Percentiles rank a stretch among this genome's conserved stretches.
These are phyloP conservation scores for Phialophora verrucosa DNA, from an alignment of 2,329 filamentous ascomycete species.

Conservation along the genomic window DNA sequence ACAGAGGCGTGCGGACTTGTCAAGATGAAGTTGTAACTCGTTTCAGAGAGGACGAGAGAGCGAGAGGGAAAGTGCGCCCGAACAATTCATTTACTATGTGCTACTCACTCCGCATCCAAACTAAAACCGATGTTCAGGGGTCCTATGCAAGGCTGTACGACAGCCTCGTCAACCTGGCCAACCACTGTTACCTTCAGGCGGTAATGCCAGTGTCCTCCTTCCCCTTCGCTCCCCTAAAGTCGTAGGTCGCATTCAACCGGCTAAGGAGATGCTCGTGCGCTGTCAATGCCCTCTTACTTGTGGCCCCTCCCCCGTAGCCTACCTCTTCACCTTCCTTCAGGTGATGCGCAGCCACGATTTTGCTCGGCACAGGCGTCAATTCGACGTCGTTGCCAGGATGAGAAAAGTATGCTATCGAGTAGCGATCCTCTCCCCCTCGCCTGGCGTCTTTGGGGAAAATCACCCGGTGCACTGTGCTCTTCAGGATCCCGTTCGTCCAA, in stretches of 20 bases:
- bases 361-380: constrained; percentile 62
- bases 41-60: not conserved
- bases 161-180: not conserved
- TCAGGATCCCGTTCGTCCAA: constrained; percentile 88
- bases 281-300: constrained; percentile 54
- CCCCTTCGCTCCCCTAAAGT: constrained; percentile 43
- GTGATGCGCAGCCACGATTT: constrained; percentile 49
- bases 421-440: constrained; percentile 54
- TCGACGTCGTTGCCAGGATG: constrained; percentile 63
- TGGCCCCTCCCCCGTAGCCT: constrained; percentile 51
- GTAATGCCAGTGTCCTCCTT: constrained; percentile 8
- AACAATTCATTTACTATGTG: constrained; percentile 2
- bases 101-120: not conserved
- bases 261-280: constrained; percentile 64
- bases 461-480: constrained; percentile 87
- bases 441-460: constrained; percentile 65
- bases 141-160: constrained; percentile 8
- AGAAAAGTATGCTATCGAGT: constrained; percentile 67
- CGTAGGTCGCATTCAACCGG: constrained; percentile 65
- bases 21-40: not conserved
- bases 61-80: not conserved
- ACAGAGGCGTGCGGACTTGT: not conserved
- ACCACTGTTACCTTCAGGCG: not conserved
- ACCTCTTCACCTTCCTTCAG: constrained; percentile 46
- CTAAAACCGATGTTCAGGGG: not conserved